Evolutionary conservation across 306 rosid species (phyloP).

Genomic region (Datisca glomerata): DNA sequence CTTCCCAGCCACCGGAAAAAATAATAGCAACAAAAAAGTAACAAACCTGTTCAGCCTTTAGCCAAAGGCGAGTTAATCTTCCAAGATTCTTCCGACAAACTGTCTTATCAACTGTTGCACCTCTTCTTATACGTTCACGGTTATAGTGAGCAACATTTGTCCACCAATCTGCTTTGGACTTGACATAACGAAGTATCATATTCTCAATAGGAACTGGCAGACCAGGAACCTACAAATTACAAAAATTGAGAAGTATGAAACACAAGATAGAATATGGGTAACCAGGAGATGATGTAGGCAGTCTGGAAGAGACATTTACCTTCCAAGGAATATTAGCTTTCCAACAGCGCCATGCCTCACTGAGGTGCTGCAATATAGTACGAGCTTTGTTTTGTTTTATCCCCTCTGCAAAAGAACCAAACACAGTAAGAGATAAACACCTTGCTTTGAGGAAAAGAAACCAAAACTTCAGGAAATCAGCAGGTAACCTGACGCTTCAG

Average conservation of each 20-base stretch:
- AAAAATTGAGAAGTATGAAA: constrained; percentile 1
- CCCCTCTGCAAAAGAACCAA: constrained; percentile 50
- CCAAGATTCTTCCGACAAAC: constrained; percentile 98
- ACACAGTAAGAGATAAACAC: constrained; percentile 1
- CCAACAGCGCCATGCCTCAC: constrained; percentile 99
- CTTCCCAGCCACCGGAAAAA: neutral
- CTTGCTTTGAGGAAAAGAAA: too few species aligned
- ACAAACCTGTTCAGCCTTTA: constrained; percentile 89
- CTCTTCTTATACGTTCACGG: constrained; percentile 98
- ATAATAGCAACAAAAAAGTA: constrained; percentile 2
- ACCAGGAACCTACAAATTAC: constrained; percentile 68
- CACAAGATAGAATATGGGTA: neutral
- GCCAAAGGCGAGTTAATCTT: constrained; percentile 93
- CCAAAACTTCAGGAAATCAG: constrained; percentile 3
- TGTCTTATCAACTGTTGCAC: constrained; percentile 97
- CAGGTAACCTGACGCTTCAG: too few species aligned
- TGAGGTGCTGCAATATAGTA: constrained; percentile 89
- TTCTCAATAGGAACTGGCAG: constrained; percentile 96
- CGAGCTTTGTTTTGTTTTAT: constrained; percentile 97
- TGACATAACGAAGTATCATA: constrained; percentile 97
- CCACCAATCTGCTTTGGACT: constrained; percentile 99
- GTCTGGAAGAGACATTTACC: constrained; percentile 32
- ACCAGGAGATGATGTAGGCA: neutral
- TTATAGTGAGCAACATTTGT: constrained; percentile 98
- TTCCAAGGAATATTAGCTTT: constrained; percentile 99